These are phyloP conservation scores for Phytophthora megakarya DNA, from an alignment of 352 stramenopile species.

Conservation along the genomic window DNA sequence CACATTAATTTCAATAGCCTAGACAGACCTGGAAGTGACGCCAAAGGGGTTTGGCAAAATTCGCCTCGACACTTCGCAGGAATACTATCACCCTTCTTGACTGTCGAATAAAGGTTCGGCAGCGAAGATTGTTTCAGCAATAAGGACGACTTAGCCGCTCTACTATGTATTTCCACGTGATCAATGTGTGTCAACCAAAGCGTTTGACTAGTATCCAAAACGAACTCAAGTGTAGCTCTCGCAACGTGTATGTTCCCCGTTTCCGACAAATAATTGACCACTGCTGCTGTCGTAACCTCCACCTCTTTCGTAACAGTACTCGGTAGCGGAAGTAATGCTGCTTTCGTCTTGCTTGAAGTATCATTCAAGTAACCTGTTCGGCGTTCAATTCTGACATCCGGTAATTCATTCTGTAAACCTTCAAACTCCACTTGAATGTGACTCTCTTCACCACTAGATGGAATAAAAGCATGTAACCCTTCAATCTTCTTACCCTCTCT, in stretches of 20 bases:
- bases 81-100: slow-evolving; percentile 1
- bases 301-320: slow-evolving; percentile 33
- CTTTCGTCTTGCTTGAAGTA: neutral
- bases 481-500: slow-evolving; percentile 18
- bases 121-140: slow-evolving; percentile 45
- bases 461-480: slow-evolving; percentile 33
- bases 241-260: slow-evolving; percentile 20
- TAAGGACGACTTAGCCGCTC: neutral
- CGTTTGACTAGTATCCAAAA: slow-evolving; percentile 34
- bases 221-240: slow-evolving; percentile 41
- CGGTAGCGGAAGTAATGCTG: slow-evolving; percentile 2
- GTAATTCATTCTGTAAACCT: slow-evolving; percentile 9
- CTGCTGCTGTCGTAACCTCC: slow-evolving; percentile 18
- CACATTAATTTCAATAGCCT: slow-evolving; percentile 8
- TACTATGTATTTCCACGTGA: slow-evolving; percentile 21
- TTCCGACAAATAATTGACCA: slow-evolving; percentile 39
- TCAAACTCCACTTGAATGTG: slow-evolving; percentile 30
- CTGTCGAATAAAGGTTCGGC: slow-evolving; percentile 40
- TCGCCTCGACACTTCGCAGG: slow-evolving; percentile 63
- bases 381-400: slow-evolving; percentile 26
- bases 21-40: slow-evolving; percentile 45
- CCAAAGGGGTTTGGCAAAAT: slow-evolving; percentile 54
- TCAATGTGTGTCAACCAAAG: slow-evolving; percentile 51
- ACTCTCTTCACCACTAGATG: slow-evolving; percentile 9
- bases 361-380: slow-evolving; percentile 22